Base-by-base conservation (phyloP, 768 basidiomycete species). In the Xanthoconium purpureum region DNA sequence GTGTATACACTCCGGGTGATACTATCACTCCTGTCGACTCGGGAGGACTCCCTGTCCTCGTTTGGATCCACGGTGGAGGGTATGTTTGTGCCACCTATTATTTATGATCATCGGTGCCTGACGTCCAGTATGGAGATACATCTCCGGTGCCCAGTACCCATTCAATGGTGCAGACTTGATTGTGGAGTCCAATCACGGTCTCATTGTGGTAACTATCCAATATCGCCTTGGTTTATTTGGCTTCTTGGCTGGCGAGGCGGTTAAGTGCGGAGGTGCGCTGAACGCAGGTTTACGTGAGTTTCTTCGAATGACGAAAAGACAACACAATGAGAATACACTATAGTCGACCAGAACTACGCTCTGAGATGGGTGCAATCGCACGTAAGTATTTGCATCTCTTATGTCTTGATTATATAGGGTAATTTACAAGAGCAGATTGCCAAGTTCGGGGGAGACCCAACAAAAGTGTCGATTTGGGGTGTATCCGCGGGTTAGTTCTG, bases 31-130 rank as follows among this genome's bases (percentile, higher is more conserved):
- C 56, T 13, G 52, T 46, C 30, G 20, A 10, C 6, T 54, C 52
- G 0, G 57, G 57, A 32, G 46, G 36, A 35, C 20, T 60, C 20
- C 50, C 49, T 45, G 57, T 60, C 10, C 39, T 59, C 10, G 24
- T 54, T n/a, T 59, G 50, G 40, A 59, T 59, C 13, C 40, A 44
- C 6, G 58, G 50, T 9, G 58, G 58, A 5, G 58, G 46, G 58
- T 59, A 29, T 11, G 57, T 4, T 46, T 30, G 18, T 14, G 12
- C 14, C 3, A 15, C 40, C 3, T 10, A 4, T 36, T 40, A 36
- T 33, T 20, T 28, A 18, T 30, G 18, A 24, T 8, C 12, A n/a
- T 8, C 12, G 5, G 11, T 13, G 30, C 6, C 12, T 47, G 15
- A 57, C 8, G 20, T n/a, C n/a, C 2, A 15, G 7, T 44, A 20